Evolutionary conservation across 2,329 filamentous ascomycete species (phyloP).

Genomic region (Arachnomyces sp.): DNA sequence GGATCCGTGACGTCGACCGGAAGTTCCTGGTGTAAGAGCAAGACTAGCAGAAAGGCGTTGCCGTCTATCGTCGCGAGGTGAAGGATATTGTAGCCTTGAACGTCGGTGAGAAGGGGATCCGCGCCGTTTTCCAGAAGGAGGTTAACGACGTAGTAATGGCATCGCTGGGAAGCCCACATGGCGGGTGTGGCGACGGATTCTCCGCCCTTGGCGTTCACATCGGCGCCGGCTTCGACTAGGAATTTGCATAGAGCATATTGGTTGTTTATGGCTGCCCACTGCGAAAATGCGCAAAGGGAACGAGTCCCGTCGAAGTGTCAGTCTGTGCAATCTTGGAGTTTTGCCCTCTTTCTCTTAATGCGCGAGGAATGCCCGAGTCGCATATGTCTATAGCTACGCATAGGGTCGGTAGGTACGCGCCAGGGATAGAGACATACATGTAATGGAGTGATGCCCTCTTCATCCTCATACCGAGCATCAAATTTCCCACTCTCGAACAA

Average conservation of each 20-base stretch:
- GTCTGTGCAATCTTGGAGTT: too few species aligned
- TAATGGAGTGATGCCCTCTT: constrained; percentile 88
- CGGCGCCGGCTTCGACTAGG: constrained; percentile 74
- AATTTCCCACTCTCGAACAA: constrained; percentile 76
- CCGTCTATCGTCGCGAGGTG: constrained; percentile 97
- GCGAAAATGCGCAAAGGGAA: constrained; percentile 14
- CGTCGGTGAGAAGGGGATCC: constrained; percentile 83
- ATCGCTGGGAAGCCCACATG: constrained; percentile 94
- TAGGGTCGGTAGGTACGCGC: constrained; percentile 1
- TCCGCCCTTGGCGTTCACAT: constrained; percentile 91
- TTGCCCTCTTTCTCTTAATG: neutral
- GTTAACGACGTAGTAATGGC: constrained; percentile 93
- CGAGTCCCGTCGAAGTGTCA: constrained; percentile 1
- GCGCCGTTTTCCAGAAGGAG: constrained; percentile 84
- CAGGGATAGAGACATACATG: constrained; percentile 55
- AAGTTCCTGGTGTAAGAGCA: constrained; percentile 90
- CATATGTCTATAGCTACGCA: neutral
- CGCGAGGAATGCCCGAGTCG: neutral
- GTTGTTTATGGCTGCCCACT: constrained; percentile 99
- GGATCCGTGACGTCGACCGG: constrained; percentile 84
- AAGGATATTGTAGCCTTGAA: constrained; percentile 95
- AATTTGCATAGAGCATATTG: constrained; percentile 97
- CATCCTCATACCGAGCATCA: constrained; percentile 75
- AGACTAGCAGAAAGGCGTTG: constrained; percentile 78
- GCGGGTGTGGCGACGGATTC: constrained; percentile 89